These are phyloP conservation scores for Gleditsia sinensis DNA, from an alignment of 306 rosid species.

Conservation along the genomic window DNA sequence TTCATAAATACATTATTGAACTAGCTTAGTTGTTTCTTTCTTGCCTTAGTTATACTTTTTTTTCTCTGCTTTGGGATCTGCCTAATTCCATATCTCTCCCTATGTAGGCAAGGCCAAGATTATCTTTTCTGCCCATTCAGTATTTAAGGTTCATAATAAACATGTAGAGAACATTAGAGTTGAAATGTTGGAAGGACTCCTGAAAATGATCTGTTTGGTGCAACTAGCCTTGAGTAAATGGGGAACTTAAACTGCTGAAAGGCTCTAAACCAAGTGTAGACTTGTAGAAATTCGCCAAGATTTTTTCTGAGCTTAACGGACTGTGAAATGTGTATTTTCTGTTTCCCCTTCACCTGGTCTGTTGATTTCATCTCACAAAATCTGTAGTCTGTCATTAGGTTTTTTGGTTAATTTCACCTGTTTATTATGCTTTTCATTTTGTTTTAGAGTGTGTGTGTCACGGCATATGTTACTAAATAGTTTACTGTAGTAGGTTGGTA, in stretches of 20 bases:
- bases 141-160: not conserved
- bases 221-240: not conserved
- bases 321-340: not conserved
- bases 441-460: not conserved
- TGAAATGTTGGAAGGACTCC: not conserved
- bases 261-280: not conserved
- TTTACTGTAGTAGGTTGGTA: not conserved
- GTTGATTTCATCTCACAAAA: constrained; percentile 2
- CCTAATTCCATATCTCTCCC: not conserved
- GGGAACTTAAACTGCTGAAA: not conserved
- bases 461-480: not conserved
- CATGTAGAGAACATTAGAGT: not conserved
- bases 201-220: not conserved
- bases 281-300: not conserved
- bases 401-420: not conserved
- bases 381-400: not conserved
- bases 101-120: not conserved
- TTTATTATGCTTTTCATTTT: not conserved
- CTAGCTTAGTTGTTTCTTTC: too few species aligned
- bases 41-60: not conserved
- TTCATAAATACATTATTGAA: too few species aligned
- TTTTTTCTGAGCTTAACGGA: not conserved
- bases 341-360: not conserved
- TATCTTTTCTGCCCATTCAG: not conserved
- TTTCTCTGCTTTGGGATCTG: not conserved